phyloP scores from a whole-genome alignment of 2,329 filamentous ascomycete genomes.

The Tolypocladium capitatum region DNA sequence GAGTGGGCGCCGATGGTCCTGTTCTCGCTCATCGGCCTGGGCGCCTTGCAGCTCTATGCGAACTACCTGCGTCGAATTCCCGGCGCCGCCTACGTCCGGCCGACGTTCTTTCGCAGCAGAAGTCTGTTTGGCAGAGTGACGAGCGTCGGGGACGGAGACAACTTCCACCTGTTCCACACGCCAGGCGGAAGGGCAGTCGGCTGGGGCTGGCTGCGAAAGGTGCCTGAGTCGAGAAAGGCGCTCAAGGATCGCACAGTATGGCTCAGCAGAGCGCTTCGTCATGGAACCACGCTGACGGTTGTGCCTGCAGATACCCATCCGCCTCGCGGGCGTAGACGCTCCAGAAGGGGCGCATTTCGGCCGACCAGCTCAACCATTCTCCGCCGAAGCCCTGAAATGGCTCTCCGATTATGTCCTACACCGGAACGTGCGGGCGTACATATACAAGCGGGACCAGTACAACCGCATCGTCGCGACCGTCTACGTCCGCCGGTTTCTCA shows the following conservation, averaged over 20 bases:
- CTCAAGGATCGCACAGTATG: constrained; percentile 67
- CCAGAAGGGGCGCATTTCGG: constrained; percentile 92
- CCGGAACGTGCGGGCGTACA: constrained; percentile 64
- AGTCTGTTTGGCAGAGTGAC: constrained; percentile 79
- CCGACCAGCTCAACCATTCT: constrained; percentile 69
- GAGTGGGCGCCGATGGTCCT: constrained; percentile 25
- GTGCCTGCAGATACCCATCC: constrained; percentile 58
- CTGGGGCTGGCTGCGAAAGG: constrained; percentile 80
- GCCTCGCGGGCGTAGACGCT: constrained; percentile 84
- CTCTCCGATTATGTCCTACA: constrained; percentile 60
- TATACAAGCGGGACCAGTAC: constrained; percentile 84
- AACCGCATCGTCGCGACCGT: constrained; percentile 81
- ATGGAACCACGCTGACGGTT: constrained; percentile 5
- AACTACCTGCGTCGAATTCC: constrained; percentile 77
- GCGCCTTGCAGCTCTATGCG: constrained; percentile 44
- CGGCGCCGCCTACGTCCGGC: constrained; percentile 59
- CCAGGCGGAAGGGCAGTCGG: constrained; percentile 77
- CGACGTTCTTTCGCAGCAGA: constrained; percentile 58
- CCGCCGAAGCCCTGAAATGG: constrained; percentile 70
- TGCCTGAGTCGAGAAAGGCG: constrained; percentile 55
- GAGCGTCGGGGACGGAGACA: constrained; percentile 91
- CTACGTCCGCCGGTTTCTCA: constrained; percentile 53
- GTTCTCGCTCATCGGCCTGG: constrained; percentile 24
- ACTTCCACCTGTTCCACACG: constrained; percentile 88
- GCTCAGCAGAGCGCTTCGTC: constrained; percentile 2